Evolutionary conservation across 805 yeast genomes (phyloP), one percentile per base, ranked within the genome.

Genomic region (Starmerella geochares): DNA sequence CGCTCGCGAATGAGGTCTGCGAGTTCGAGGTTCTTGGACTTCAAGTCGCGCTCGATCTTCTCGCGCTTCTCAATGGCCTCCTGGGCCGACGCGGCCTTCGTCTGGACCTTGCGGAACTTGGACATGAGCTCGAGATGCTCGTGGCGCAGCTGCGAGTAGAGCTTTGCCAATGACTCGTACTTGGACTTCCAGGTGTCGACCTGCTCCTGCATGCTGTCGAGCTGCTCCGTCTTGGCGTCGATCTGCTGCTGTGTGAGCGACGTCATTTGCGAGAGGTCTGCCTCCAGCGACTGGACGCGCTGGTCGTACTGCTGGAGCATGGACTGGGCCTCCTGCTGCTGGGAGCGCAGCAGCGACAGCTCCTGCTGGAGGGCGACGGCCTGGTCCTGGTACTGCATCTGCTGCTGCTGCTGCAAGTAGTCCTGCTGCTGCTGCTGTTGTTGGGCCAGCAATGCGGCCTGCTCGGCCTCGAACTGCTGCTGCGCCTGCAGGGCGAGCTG

Each of bases 1-100:
- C 96, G 78, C 63, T 86, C 95, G 54, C 92, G 76, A 50, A 87
- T 87, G 58, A 86, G 73, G 58, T 86, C 95, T 1, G 95, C 95
- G 53, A 86, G 72, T 65, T 86, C 95, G 39, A 86, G 73, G 62
- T 85, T 86, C 67, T 87, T 87, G 13, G 88, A 75, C 63, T 85
- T 86, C 64, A 86, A 69, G 52, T 87, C 95, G 49, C 83, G 75
- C 61, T 87, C 95, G 32, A 83, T 67, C 61, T 78, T 78, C 60
- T 87, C 95, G 57, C 87, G 79, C 65, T 80, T 83, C 55, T 83
- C 83, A 54, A 87, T 77, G 0, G 95, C 83, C 67, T 87, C 96
- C 63, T 86, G 95, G 10, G 96, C 96, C 37, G 80, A 75, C 13
- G 87, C 82, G 2, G 92, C 94, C 66, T 84, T 85, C 57, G 86